A percentile compares a stretch with the other conserved stretches of the same genome.
Evolutionary conservation across 2,329 filamentous ascomycete genomes (phyloP).

Genomic region (Exophiala spinifera): DNA sequence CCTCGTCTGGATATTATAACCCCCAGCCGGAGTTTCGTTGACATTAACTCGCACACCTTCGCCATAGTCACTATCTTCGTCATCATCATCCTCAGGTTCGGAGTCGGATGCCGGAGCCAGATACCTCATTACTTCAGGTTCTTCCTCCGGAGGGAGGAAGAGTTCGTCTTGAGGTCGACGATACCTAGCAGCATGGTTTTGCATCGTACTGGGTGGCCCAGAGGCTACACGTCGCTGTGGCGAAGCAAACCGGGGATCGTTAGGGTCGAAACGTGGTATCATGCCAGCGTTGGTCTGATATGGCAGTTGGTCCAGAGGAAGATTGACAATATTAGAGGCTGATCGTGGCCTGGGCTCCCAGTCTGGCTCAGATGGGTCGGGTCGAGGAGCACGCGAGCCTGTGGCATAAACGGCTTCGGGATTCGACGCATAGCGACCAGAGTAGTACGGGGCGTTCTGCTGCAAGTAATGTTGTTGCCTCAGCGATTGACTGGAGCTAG

Average conservation of each 20-base stretch:
- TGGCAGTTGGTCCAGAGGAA: constrained; percentile 33
- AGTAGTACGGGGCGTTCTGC: constrained; percentile 25
- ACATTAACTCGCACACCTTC: constrained; percentile 25
- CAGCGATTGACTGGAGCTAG: constrained; percentile 40
- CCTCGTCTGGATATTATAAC: constrained; percentile 27
- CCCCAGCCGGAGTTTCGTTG: constrained; percentile 17
- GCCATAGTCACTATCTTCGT: constrained; percentile 20
- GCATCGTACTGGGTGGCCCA: constrained; percentile 33
- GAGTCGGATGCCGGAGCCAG: constrained; percentile 17
- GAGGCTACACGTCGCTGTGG: constrained; percentile 42
- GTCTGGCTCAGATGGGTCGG: constrained; percentile 49
- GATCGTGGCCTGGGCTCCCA: constrained; percentile 44
- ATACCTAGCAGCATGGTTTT: constrained; percentile 13
- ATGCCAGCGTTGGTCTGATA: constrained; percentile 34
- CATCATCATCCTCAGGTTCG: constrained; percentile 22
- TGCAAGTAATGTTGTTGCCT: constrained; percentile 33
- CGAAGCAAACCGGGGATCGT: constrained; percentile 34
- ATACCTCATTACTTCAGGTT: constrained; percentile 26
- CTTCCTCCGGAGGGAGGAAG: constrained; percentile 20
- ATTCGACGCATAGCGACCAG: constrained; percentile 32
- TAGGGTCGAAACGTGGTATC: constrained; percentile 30
- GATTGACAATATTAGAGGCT: constrained; percentile 34
- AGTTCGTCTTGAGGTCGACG: constrained; percentile 27
- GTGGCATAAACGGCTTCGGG: constrained; percentile 36
- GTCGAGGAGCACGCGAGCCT: constrained; percentile 33